Evolutionary conservation across 352 stramenopile species (phyloP), one percentile per base, ranked within the genome.

Genomic region (Phytophthora cactorum): DNA sequence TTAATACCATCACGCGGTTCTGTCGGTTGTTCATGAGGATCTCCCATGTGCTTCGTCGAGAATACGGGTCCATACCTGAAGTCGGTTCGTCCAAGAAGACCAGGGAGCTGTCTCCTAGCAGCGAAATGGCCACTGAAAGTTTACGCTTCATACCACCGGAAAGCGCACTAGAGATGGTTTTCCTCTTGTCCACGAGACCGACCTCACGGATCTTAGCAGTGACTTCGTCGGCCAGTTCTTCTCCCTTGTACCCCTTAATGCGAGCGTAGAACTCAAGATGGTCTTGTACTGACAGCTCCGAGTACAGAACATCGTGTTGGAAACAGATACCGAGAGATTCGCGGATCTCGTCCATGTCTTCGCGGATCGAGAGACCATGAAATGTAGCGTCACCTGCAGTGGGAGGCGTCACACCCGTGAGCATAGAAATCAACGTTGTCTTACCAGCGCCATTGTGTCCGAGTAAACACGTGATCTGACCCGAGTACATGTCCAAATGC

Each of bases 61-160:
- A 89, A 72, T 97, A 98, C 15, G 96, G 93, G 59, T 99, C 97
- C 92, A 99, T 98, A 6, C 96, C 95, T 38, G 66, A 88, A 6
- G 94, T 98, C 4, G 94, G 95, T 60, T 98, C 91, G 60, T 98
- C 89, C 52, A 97, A 67, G 34, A 96, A 90, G 49, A 92, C 78
- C 14, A 96, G 45, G 58, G 68, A 77, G 91, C 77, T 93, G 69
- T 93, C 63, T 66, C 77, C 91, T 32, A 98, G 72, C 22, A 97
- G 71, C n/a, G 83, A 84, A 43, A 97, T 85, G 5, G 88, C 92
- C 36, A 98, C 86, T 5, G 78, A 95, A 5, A 98, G 77, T 49
- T 96, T 95, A 22, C 94, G 79, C 66, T 97, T 95, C 82, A 97
- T 97, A 14, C 95, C 95, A 8, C 88, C 88, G 1, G 86, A 95